Base-by-base conservation (phyloP, 2,329 filamentous ascomycete species). In the Penicillium fuscoglaucum region DNA sequence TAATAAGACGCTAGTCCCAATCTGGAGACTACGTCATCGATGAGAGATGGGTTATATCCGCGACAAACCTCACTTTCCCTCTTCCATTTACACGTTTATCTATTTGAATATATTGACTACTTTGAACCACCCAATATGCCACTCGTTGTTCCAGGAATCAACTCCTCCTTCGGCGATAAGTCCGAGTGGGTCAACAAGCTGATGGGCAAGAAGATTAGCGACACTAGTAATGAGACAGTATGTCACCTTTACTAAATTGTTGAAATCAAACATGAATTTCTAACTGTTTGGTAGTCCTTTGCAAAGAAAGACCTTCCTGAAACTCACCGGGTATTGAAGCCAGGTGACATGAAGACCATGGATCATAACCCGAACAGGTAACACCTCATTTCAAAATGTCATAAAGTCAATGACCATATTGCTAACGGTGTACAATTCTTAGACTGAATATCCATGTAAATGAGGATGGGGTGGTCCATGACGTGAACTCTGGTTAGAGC, bases 361-460 rank as follows among this genome's bases (percentile, higher is more conserved):
- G 79, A 81, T 57, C 70, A 75, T 60, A 71, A 70, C 3, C 74
- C 76, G 5, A 72, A 80, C 4, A 69, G 79, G 78, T 79, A 68
- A 70, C 60, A 28, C 40, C 51, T 19, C 19, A n/a, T 17, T 52
- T 6, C 1, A 17, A 15, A 26, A 6, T n/a, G 41, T 31, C 9
- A 31, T 29, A 6, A 51, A 28, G 2, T 4, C 2, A 24, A 8
- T 7, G 28, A 44, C 2, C 12, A 33, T 39, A 6, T 50, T 48
- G 21, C 55, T 65, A 24, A 61, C 52, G 9, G 17, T 43, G 44
- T 12, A 15, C 4, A 0, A 33, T 33, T 33, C 31, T 33, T 21
- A 79, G 78, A 58, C 58, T 81, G 55, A 81, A 80, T 45, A 66
- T 81, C 28, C 73, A 80, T 60, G 63, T 80, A 24, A 73, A 76